phyloP scores from a whole-genome alignment of 345 rosid genomes.

The Litchi chinensis region DNA sequence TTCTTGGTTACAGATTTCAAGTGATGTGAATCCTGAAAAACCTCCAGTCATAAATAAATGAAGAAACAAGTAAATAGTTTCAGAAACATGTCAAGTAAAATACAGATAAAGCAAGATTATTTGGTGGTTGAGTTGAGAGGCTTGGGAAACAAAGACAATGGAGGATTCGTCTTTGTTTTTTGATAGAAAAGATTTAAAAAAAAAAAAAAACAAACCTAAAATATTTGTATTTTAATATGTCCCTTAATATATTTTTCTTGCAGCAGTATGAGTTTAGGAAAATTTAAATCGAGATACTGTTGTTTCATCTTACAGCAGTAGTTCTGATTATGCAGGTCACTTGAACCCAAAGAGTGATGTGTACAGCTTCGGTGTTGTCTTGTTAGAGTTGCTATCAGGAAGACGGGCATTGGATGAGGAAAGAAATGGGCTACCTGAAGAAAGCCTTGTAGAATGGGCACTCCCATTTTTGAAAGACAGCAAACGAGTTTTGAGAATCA shows the following conservation, averaged over 20 bases:
- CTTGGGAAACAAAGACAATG: not conserved
- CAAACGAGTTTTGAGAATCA: slow-evolving; percentile 67
- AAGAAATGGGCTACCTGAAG: slow-evolving; percentile 48
- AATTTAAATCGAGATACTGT: not conserved
- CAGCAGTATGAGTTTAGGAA: not conserved
- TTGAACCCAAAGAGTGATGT: slow-evolving; percentile 90
- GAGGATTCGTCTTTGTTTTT: not conserved
- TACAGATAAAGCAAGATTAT: not conserved
- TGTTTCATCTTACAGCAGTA: not conserved
- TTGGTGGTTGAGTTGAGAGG: not conserved
- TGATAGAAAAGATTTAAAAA: not conserved
- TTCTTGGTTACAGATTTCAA: not conserved
- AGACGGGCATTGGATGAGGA: slow-evolving; percentile 65
- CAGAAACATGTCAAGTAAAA: not conserved
- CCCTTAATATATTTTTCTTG: not conserved
- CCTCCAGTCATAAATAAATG: not conserved
- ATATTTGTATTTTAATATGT: not conserved
- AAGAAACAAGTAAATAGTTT: no score
- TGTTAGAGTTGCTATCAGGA: slow-evolving; percentile 75
- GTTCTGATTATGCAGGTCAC: slow-evolving; percentile 57
- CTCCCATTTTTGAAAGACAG: slow-evolving; percentile 65
- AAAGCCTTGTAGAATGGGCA: slow-evolving; percentile 83
- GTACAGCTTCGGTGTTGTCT: slow-evolving; percentile 84
- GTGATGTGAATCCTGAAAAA: not conserved
- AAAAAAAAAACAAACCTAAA: not conserved